A percentile compares a stretch with the other conserved stretches of the same genome.
phyloP scores from a whole-genome alignment of 768 basidiomycete species.

The Russula dissimulans region DNA sequence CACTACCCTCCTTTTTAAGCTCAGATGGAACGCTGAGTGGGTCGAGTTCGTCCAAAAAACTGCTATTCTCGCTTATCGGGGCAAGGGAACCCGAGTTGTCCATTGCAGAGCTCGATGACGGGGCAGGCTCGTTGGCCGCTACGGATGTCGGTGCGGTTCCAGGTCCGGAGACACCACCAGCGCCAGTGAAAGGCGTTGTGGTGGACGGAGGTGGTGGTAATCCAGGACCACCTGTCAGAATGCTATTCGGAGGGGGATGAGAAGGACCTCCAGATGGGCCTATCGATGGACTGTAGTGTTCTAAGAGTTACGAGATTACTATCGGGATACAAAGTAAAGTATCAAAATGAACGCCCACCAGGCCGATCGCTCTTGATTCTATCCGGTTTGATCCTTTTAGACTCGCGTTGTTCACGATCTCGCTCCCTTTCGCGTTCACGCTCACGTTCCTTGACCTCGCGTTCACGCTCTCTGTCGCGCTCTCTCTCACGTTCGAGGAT shows the following conservation, averaged over 20 bases:
- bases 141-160: slow-evolving; percentile 14
- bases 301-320: slow-evolving; percentile 6
- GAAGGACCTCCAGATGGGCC: slow-evolving; percentile 13
- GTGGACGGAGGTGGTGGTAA: slow-evolving; percentile 19
- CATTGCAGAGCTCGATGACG: background rate
- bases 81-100: slow-evolving; percentile 13
- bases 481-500: slow-evolving; percentile 32
- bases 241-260: slow-evolving; percentile 8
- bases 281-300: slow-evolving; percentile 19
- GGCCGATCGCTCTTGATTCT: slow-evolving; percentile 20
- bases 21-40: slow-evolving; percentile 41
- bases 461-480: slow-evolving; percentile 27
- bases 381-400: slow-evolving; percentile 18
- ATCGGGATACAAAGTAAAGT: slow-evolving; percentile 1
- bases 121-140: background rate
- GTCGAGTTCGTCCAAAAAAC: slow-evolving; percentile 43
- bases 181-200: slow-evolving; percentile 16
- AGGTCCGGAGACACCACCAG: slow-evolving; percentile 13
- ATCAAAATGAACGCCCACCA: slow-evolving; percentile 8
- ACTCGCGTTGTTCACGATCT: slow-evolving; percentile 18
- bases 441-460: slow-evolving; percentile 25
- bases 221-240: slow-evolving; percentile 18
- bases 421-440: slow-evolving; percentile 21
- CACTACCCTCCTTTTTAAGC: slow-evolving; percentile 62
- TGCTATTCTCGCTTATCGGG: slow-evolving; percentile 17